Evolutionary conservation across 2,329 filamentous ascomycete genomes (phyloP), one percentile per base, ranked within the genome.

Genomic region (Epichloe hybrida): DNA sequence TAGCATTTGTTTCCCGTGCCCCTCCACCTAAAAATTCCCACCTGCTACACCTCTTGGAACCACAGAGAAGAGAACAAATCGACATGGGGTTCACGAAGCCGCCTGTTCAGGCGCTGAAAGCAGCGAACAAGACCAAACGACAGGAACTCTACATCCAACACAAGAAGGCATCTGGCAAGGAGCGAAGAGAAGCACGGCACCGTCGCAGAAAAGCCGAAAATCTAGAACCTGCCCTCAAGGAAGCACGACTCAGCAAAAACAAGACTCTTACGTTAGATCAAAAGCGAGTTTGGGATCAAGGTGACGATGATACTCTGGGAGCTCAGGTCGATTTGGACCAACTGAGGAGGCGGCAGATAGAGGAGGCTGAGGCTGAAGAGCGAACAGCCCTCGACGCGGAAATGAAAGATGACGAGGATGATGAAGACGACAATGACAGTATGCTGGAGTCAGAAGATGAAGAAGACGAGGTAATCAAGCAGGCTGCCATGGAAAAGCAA

Each of bases 281-380:
- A 60, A 95, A 95, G 73, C 81, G 93, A 64, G 81, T 88, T 35
- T 97, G 88, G 88, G 90, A 96, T 60, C 83, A 90, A 49, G 78
- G 79, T 47, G 82, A 82, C 46, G 76, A 77, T 51, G 79, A 83
- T 57, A 75, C 70, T 46, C 69, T 81, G 5, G 75, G 74, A 55
- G 69, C 69, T 13, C 69, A 71, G 56, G 77, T 83, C 35, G 77
- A 83, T 55, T 67, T 83, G 50, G 75, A 80, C 57, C 72, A 77
- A 60, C 63, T 81, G 58, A 82, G 79, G 69, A 72, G 73, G 57
- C 66, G 75, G 61, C 73, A 74, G 50, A 68, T 81, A 50, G 73
- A 77, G 46, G 73, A 79, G 62, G 67, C 71, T 46, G 70, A 74
- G 51, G 75, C 76, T 54, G 67, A 72, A 50, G 71, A 75, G 51